Base-by-base conservation (phyloP, 768 basidiomycete genomes). In the Rhodotorula diobovata region DNA sequence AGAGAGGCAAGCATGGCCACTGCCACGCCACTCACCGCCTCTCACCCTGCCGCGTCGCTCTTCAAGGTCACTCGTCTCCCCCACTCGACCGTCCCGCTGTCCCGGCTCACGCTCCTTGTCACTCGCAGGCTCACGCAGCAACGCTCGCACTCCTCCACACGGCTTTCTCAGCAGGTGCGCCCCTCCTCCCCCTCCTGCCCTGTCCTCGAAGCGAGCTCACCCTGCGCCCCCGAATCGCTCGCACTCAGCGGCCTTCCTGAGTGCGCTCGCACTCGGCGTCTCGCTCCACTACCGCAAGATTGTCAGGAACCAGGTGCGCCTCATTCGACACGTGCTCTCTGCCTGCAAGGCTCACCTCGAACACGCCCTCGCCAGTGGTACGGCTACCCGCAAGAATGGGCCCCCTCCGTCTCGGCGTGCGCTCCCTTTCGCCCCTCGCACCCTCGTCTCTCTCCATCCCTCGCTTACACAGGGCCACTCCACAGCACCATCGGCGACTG, bases 311-410 rank as follows among this genome's bases (percentile, higher is more conserved):
- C 86, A 84, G 23, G 85, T 93, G 4, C 54, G 28, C 66, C 76
- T 58, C 34, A 18, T 30, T 25, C 21, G 1, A 41, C 10, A 45
- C 15, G 15, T 32, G 63, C 45, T 45, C 25, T 39, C 21, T 28
- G 23, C 28, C 8, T 51, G 14, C 30, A 15, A 23, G 6, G 28
- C 37, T 25, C 2, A 23, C 37, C 21, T 3, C 56, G n/a, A 37
- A 4, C 39, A 39, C 28, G 4, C n/a, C 34, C 45, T 21, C 15
- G 21, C 43, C 66, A 73, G 65, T 60, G 48, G 53, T 73, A 89
- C 60, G 87, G 85, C 23, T 94, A 89, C 77, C 92, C 92, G 0
- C 81, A 91, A 59, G 92, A 95, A 78, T 93, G 89, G 89, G 90
- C 90, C 73, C 93, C 93, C 14, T 92, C 90, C 10, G 93, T 95